These are phyloP conservation scores for Diaporthe vaccinii DNA, from an alignment of 2,329 filamentous ascomycete genomes.

Conservation along the genomic window DNA sequence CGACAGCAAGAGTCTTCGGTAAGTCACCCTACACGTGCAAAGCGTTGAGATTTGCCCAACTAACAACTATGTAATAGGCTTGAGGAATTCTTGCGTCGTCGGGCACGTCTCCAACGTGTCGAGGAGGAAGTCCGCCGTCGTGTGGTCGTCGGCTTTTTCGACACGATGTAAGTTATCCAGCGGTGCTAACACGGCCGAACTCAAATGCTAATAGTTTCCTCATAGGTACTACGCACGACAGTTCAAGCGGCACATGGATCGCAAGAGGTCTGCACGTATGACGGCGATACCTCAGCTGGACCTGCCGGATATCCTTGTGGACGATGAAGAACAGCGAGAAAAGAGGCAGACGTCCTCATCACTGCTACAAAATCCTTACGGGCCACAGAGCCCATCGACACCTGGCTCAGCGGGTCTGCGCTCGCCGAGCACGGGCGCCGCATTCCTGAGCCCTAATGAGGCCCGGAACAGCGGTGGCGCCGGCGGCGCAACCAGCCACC, in stretches of 20 bases:
- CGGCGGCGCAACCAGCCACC: constrained; percentile 49
- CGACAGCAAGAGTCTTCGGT: constrained; percentile 94
- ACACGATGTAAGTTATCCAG: constrained; percentile 76
- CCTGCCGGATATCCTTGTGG: constrained; percentile 91
- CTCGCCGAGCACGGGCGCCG: constrained; percentile 42
- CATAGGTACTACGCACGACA: constrained; percentile 82
- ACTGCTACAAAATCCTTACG: constrained; percentile 37
- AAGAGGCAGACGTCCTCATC: constrained; percentile 42
- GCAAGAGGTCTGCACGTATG: constrained; percentile 82
- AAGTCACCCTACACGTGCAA: constrained; percentile 47
- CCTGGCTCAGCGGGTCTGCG: constrained; percentile 43
- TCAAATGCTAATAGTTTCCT: constrained; percentile 14
- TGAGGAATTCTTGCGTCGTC: constrained; percentile 93
- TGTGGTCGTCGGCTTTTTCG: constrained; percentile 94
- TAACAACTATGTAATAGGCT: constrained; percentile 67
- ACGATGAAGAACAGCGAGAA: constrained; percentile 74
- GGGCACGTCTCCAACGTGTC: constrained; percentile 90
- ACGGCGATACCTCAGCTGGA: constrained; percentile 82
- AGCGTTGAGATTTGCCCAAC: background rate
- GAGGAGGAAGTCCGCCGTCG: constrained; percentile 94
- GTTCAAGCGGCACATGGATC: constrained; percentile 82
- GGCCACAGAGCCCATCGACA: constrained; percentile 42
- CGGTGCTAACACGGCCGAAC: background rate
- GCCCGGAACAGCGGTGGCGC: constrained; percentile 48
- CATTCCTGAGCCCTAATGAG: constrained; percentile 54